Conservation (phyloP, 2,329 filamentous ascomycete genomes). For the Dissoconium aciculare region DNA sequence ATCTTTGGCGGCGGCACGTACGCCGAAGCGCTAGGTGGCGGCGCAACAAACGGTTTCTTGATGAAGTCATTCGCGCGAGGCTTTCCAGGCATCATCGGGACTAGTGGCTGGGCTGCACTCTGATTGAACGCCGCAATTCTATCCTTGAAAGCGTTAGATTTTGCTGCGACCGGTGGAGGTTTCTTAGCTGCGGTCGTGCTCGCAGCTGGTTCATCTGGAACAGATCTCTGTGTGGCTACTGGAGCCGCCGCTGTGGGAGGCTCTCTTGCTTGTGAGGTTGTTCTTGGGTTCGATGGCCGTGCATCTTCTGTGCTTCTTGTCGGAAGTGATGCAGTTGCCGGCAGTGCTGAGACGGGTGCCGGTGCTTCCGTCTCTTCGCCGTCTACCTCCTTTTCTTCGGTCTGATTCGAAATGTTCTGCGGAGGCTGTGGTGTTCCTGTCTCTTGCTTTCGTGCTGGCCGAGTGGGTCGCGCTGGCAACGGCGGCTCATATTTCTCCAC, state of each 20-base stretch:
- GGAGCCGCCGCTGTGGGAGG: not conserved
- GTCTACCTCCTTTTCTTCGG: slow-evolving; percentile 10
- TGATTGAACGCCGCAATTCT: slow-evolving; percentile 97
- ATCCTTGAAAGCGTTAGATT: slow-evolving; percentile 80
- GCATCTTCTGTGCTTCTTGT: slow-evolving; percentile 8
- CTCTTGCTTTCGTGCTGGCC: slow-evolving; percentile 56
- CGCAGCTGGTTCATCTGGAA: slow-evolving; percentile 25
- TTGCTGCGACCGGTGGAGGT: slow-evolving; percentile 47
- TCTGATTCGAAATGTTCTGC: slow-evolving; percentile 20
- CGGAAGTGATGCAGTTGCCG: slow-evolving; percentile 24
- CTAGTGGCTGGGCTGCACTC: slow-evolving; percentile 63
- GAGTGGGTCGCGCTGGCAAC: slow-evolving; percentile 69
- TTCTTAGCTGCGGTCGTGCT: slow-evolving; percentile 35
- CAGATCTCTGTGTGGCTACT: slow-evolving; percentile 10
- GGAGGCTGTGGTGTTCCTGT: slow-evolving; percentile 13
- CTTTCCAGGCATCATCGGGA: slow-evolving; percentile 70
- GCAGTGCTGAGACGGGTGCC: slow-evolving; percentile 22
- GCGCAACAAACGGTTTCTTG: slow-evolving; percentile 93
- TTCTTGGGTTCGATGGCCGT: too few species aligned
- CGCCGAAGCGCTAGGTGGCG: slow-evolving; percentile 81
- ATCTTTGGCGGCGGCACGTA: slow-evolving; percentile 68
- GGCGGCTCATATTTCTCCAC: slow-evolving; percentile 91
- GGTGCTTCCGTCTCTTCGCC: slow-evolving; percentile 13
- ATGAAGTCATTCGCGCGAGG: slow-evolving; percentile 56
- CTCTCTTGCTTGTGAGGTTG: too few species aligned